phyloP scores from a whole-genome alignment of 345 rosid genomes.

The Physaria fendleri region DNA sequence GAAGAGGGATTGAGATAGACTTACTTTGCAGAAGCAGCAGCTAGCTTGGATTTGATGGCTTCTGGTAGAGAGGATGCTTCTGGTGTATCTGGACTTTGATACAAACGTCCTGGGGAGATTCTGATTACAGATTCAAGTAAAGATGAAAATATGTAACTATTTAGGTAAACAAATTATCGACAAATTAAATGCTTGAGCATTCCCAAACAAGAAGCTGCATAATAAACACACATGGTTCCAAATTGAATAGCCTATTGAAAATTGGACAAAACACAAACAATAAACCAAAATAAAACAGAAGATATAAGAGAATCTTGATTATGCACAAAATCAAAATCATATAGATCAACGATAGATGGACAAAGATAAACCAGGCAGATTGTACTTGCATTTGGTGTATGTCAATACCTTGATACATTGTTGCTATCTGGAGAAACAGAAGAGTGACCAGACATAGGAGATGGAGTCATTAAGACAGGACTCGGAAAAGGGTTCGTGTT shows the following conservation, averaged over 20 bases:
- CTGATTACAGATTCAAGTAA: constrained; percentile 15
- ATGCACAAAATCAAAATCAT: neutral
- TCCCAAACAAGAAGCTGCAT: neutral
- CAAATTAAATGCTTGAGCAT: neutral
- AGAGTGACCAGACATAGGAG: constrained; percentile 35
- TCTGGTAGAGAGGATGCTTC: constrained; percentile 56
- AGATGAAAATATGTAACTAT: neutral
- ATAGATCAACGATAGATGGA: neutral
- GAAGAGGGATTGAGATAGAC: neutral
- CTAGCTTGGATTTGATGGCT: constrained; percentile 61
- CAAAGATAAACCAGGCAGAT: neutral
- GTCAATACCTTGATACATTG: constrained; percentile 41
- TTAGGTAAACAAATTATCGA: neutral
- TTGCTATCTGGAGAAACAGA: constrained; percentile 31
- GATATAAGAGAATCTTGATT: neutral
- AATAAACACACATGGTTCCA: neutral
- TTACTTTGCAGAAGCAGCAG: constrained; percentile 70
- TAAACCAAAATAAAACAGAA: neutral
- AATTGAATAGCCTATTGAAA: neutral
- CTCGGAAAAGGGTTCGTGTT: constrained; percentile 22
- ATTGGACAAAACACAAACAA: neutral
- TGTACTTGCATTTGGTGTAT: neutral
- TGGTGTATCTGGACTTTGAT: constrained; percentile 34
- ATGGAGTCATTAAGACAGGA: constrained; percentile 26
- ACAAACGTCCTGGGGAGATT: constrained; percentile 15